phyloP scores from a whole-genome alignment of 805 yeast genomes.

The Martiniozyma abietophila region DNA sequence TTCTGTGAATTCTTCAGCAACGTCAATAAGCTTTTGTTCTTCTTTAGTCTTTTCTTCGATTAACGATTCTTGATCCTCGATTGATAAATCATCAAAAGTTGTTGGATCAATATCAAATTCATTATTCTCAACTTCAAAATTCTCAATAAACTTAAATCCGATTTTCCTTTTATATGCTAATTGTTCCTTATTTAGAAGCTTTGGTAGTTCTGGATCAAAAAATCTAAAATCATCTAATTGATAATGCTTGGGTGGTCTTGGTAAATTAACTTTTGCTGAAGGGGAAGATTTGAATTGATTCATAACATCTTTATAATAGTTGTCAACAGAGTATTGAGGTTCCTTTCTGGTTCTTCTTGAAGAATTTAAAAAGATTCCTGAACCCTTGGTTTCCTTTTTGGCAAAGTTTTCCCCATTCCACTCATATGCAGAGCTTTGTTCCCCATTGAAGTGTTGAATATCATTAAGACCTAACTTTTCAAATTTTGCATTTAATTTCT shows the following conservation, averaged over 20 bases:
- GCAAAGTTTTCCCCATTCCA: slow-evolving; percentile 93
- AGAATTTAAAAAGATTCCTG: slow-evolving; percentile 62
- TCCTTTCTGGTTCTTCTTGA: slow-evolving; percentile 69
- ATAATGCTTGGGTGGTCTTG: slow-evolving; percentile 56
- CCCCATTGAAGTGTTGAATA: slow-evolving; percentile 82
- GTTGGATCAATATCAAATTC: slow-evolving; percentile 25
- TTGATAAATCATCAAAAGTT: slow-evolving; percentile 21
- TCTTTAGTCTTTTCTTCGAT: slow-evolving; percentile 30
- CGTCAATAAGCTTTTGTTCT: slow-evolving; percentile 48
- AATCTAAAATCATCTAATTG: slow-evolving; percentile 69
- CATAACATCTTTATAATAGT: slow-evolving; percentile 64
- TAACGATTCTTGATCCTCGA: slow-evolving; percentile 17
- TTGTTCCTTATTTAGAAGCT: slow-evolving; percentile 54
- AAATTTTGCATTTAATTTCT: slow-evolving; percentile 69
- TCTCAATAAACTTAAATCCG: slow-evolving; percentile 53
- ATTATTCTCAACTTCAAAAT: slow-evolving; percentile 36
- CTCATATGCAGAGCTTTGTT: slow-evolving; percentile 70
- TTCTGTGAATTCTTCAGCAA: slow-evolving; percentile 49
- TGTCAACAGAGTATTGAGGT: slow-evolving; percentile 69
- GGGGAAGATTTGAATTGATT: slow-evolving; percentile 25
- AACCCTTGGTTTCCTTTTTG: slow-evolving; percentile 39
- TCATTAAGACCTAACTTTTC: slow-evolving; percentile 87
- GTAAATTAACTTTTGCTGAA: slow-evolving; percentile 31
- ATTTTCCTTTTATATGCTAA: slow-evolving; percentile 51
- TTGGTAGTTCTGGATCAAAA: slow-evolving; percentile 45